These are phyloP conservation scores for Tardiomyces digboiensis DNA, from an alignment of 1,139 yeast genomes.

Conservation along the genomic window DNA sequence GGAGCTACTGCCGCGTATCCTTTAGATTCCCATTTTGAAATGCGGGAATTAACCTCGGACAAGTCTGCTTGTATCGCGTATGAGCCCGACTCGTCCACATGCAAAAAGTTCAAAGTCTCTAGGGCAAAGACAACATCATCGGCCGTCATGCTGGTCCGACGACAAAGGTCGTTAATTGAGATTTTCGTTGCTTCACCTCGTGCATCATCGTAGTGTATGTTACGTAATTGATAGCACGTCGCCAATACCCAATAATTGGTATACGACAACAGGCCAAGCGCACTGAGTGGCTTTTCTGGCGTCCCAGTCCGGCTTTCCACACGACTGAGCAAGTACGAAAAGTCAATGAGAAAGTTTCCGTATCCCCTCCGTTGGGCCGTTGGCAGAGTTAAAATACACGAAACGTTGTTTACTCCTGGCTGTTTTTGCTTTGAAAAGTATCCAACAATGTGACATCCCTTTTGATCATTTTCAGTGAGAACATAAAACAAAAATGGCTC, in stretches of 20 bases:
- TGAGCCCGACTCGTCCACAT: slow-evolving; percentile 20
- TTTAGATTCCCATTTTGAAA: slow-evolving; percentile 18
- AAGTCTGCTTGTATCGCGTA: slow-evolving; percentile 51
- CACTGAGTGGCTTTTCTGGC: slow-evolving; percentile 91
- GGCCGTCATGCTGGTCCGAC: slow-evolving; percentile 67
- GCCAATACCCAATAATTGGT: slow-evolving; percentile 78
- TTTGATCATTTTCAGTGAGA: slow-evolving; percentile 56
- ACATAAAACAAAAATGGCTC: slow-evolving; percentile 91
- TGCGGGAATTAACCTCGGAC: slow-evolving; percentile 24
- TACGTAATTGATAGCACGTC: slow-evolving; percentile 40
- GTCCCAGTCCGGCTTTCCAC: slow-evolving; percentile 78
- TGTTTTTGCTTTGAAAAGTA: slow-evolving; percentile 84
- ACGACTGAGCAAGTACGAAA: slow-evolving; percentile 71
- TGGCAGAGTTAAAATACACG: slow-evolving; percentile 87
- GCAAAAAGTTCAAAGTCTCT: slow-evolving; percentile 60
- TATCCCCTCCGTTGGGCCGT: slow-evolving; percentile 82
- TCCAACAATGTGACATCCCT: slow-evolving; percentile 75
- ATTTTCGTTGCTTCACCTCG: slow-evolving; percentile 3
- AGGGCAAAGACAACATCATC: slow-evolving; percentile 84
- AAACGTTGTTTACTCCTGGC: slow-evolving; percentile 44
- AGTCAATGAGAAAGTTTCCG: slow-evolving; percentile 82
- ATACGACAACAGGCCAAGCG: slow-evolving; percentile 76
- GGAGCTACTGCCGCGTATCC: slow-evolving; percentile 44
- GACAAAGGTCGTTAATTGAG: slow-evolving; percentile 54
- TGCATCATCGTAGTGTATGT: slow-evolving; percentile 6